Evolutionary conservation across 1,139 yeast genomes (phyloP).

Genomic region (Yamadazyma friedrichii): DNA sequence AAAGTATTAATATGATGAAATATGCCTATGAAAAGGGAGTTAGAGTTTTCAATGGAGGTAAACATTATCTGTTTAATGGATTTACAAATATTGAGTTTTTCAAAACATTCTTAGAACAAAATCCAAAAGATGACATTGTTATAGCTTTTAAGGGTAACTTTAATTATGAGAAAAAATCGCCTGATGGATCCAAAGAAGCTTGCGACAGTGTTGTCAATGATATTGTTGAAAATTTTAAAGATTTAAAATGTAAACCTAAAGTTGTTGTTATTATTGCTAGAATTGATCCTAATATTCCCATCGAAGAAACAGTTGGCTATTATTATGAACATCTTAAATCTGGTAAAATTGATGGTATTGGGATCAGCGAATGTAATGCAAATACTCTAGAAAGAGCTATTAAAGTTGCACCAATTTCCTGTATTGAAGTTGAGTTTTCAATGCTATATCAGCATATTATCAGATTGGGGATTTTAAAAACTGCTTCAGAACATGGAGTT

Average conservation of each 20-base stretch:
- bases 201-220: constrained; percentile 50
- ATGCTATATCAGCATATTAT: constrained; percentile 57
- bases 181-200: constrained; percentile 49
- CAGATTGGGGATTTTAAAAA: constrained; percentile 57
- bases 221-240: constrained; percentile 37
- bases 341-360: constrained; percentile 62
- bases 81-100: constrained; percentile 45
- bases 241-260: constrained; percentile 31
- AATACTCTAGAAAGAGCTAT: constrained; percentile 55
- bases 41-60: constrained; percentile 69
- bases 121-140: constrained; percentile 37
- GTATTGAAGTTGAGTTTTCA: constrained; percentile 75
- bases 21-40: constrained; percentile 32
- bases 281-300: constrained; percentile 49
- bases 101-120: constrained; percentile 21
- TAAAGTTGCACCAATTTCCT: constrained; percentile 48
- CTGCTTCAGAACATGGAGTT: constrained; percentile 37
- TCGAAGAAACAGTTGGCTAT: constrained; percentile 48
- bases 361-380: constrained; percentile 67
- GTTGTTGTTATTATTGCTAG: constrained; percentile 72
- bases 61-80: constrained; percentile 64
- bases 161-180: constrained; percentile 26
- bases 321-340: constrained; percentile 49
- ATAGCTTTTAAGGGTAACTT: constrained; percentile 69
- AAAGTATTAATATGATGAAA: constrained; percentile 47